phyloP scores from a whole-genome alignment of 129 eudicot genomes.

The Flaveria brownii region DNA sequence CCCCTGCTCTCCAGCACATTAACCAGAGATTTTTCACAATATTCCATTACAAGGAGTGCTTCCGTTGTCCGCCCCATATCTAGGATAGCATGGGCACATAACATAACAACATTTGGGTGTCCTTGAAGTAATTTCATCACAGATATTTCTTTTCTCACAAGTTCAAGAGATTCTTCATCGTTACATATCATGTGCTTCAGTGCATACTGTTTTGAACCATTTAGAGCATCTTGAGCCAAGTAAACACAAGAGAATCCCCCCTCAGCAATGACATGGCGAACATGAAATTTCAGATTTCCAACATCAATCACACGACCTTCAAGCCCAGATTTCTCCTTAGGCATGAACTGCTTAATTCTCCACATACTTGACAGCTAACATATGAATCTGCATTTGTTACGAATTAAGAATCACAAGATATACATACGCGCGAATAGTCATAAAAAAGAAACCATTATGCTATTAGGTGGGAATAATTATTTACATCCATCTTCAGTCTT shows the following conservation, averaged over 20 bases:
- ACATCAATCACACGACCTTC: constrained; percentile 90
- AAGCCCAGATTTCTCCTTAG: constrained; percentile 84
- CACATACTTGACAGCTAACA: constrained; percentile 55
- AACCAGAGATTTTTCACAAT: constrained; percentile 87
- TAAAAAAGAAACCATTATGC: neutral
- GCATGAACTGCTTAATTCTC: constrained; percentile 83
- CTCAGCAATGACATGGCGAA: constrained; percentile 84
- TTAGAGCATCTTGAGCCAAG: constrained; percentile 81
- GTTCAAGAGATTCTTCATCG: constrained; percentile 85
- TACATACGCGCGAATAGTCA: neutral
- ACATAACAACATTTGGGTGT: constrained; percentile 86
- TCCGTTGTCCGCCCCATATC: constrained; percentile 94
- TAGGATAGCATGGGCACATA: constrained; percentile 65
- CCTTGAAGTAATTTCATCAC: constrained; percentile 95
- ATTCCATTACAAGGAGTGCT: constrained; percentile 92
- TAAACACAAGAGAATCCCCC: constrained; percentile 95
- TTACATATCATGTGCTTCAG: constrained; percentile 91
- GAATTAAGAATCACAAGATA: neutral
- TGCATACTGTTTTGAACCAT: constrained; percentile 93
- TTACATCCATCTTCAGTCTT: neutral
- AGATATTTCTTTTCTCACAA: constrained; percentile 78
- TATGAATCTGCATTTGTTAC: constrained; percentile 27
- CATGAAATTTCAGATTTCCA: constrained; percentile 81
- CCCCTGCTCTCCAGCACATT: constrained; percentile 92
- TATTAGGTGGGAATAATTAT: neutral